Percentiles rank a stretch among this genome's conserved stretches.
Evolutionary conservation across 148 eudicot species (phyloP).

Genomic region (Silene uniflora): DNA sequence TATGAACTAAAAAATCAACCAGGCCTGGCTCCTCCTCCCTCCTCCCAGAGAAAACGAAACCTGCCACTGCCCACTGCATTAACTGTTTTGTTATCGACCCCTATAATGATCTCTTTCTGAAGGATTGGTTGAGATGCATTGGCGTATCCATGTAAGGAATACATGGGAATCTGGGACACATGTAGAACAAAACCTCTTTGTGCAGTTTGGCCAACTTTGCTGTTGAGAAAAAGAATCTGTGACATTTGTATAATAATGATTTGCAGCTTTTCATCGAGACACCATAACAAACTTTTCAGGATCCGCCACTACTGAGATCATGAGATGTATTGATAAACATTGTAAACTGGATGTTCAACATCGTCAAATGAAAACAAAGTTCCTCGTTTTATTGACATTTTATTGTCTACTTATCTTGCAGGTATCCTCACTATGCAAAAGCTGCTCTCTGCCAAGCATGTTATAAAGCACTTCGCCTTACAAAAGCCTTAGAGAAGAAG

Average conservation of each 20-base stretch:
- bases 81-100: no score
- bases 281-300: neutral
- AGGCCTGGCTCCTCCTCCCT: neutral
- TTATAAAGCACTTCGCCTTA: slow-evolving; percentile 72
- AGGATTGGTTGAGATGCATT: neutral
- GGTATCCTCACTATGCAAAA: slow-evolving; percentile 84
- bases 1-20: no score
- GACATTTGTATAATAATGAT: neutral
- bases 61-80: no score
- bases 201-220: neutral
- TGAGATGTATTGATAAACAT: neutral
- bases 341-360: neutral
- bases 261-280: neutral
- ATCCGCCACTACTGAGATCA: neutral
- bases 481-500: slow-evolving; percentile 56
- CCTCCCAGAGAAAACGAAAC: neutral
- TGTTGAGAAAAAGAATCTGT: neutral
- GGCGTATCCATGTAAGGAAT: neutral
- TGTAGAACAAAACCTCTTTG: neutral
- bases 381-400: neutral
- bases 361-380: neutral
- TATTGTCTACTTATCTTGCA: slow-evolving; percentile 25
- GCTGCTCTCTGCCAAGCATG: slow-evolving; percentile 88
- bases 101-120: neutral
- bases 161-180: neutral